Evolutionary conservation across 768 basidiomycete species (phyloP), one percentile per base, ranked within the genome.

Genomic region (Boletus subcaerulescens): DNA sequence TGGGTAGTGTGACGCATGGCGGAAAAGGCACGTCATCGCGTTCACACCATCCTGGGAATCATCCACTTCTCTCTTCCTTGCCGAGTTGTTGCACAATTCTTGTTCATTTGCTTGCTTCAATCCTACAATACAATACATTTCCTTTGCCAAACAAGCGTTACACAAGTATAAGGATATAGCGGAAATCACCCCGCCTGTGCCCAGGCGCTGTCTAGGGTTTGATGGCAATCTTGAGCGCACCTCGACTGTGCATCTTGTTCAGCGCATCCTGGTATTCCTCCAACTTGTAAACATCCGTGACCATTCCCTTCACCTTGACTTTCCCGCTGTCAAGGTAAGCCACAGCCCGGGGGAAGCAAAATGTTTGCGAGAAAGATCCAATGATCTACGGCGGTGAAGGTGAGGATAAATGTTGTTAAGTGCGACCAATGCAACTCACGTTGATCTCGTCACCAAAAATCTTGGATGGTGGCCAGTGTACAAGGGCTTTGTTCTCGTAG

Each of bases 301-400:
- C 87, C 77, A 92, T 89, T n/a, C 88, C 89, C 68, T 87, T 85
- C 22, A 88, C 81, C 51, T 77, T 87, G 63, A 94, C 77, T 74
- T 92, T 93, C 8, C 90, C 89, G 59, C 84, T 83, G 63, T 96
- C 93, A 18, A 96, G 83, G 69, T 94, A 94, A 13, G 85, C 89
- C 35, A 96, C 84, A 3, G 93, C 91, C 6, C 93, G 85, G 42
- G 92, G 91, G 86, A 96, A 94, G 71, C 92, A 93, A 73, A 77
- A 86, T 1, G 86, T 86, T 60, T 94, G 93, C 10, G 92, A 88
- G 76, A 93, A 94, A 1, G 92, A 94, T 13, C 92, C 91, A 55
- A 93, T 90, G 61, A 93, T 93, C 88, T 91, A 51, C 36, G 31
- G 31, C 49, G 46, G 13, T 0, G 53, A 45, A 41, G 20, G 22